Evolutionary conservation across 129 eudicot genomes (phyloP).

Genomic region (Erigeron canadensis): DNA sequence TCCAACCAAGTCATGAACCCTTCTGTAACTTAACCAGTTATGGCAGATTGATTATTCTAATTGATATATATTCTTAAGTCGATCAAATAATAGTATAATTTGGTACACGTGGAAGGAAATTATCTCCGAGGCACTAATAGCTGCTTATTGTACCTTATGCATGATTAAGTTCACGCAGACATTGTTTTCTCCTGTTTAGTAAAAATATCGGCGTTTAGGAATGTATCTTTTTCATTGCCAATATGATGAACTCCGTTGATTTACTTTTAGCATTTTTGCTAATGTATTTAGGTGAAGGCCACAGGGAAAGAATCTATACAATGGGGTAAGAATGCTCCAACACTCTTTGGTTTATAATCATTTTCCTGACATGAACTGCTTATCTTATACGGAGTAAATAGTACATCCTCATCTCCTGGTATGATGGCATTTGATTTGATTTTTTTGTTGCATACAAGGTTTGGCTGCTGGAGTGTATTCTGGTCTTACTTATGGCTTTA

Average conservation of each 20-base stretch:
- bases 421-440: neutral
- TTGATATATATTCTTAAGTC: neutral
- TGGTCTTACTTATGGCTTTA: slow-evolving; percentile 77
- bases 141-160: too few species aligned
- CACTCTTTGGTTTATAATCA: neutral
- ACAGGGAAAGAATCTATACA: slow-evolving; percentile 80
- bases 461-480: slow-evolving; percentile 85
- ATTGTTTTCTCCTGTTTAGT: neutral
- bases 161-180: too few species aligned
- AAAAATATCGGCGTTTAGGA: neutral
- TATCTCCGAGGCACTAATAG: too few species aligned
- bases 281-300: slow-evolving; percentile 54
- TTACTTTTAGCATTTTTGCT: neutral
- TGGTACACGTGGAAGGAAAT: neutral
- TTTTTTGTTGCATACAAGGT: slow-evolving; percentile 35
- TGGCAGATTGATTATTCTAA: neutral
- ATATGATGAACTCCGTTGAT: neutral
- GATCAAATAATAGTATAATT: neutral
- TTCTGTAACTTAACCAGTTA: neutral
- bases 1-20: neutral
- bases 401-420: neutral
- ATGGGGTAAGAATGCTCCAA: slow-evolving; percentile 54
- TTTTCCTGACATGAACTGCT: neutral
- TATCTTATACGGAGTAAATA: neutral
- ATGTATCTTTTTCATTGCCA: neutral